phyloP scores from a whole-genome alignment of 1,284 basidiomycete genomes.

The Caloboletus inedulis region DNA sequence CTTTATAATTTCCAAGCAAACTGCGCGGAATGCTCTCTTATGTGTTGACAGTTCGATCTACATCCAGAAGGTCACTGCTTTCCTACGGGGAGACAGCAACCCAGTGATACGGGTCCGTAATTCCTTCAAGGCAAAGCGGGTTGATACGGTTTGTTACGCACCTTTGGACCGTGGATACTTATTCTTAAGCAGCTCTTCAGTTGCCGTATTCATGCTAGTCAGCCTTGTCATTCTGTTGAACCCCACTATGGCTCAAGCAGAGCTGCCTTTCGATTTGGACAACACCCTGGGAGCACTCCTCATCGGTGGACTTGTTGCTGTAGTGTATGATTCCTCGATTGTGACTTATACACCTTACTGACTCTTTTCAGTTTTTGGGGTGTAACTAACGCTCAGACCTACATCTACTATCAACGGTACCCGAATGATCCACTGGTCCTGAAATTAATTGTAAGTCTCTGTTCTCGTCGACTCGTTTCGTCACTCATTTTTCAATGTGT shows the following conservation, averaged over 20 bases:
- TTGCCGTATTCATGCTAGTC: not conserved
- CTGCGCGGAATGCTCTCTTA: not conserved
- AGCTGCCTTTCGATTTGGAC: slow-evolving; percentile 17
- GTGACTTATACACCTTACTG: not conserved
- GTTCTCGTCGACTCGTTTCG: not conserved
- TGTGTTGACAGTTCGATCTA: not conserved
- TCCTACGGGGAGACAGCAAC: not conserved
- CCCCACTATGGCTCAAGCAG: not conserved
- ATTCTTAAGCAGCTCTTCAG: not conserved
- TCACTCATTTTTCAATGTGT: slow-evolving; percentile 1
- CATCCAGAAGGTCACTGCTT: not conserved
- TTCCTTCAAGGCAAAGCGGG: not conserved
- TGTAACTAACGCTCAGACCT: slow-evolving; percentile 53
- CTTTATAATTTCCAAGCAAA: not conserved
- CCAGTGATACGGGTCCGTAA: not conserved
- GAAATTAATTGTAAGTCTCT: slow-evolving; percentile 39
- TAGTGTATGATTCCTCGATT: slow-evolving; percentile 35
- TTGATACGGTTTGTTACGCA: not conserved
- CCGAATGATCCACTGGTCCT: slow-evolving; percentile 38
- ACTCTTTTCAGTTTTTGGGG: slow-evolving; percentile 47
- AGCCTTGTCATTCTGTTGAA: not conserved
- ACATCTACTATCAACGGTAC: slow-evolving; percentile 45
- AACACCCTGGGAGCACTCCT: slow-evolving; percentile 48
- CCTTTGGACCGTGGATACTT: not conserved
- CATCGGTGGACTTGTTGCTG: slow-evolving; percentile 45